Evolutionary conservation across 164 flowering plant genomes (phyloP).

Genomic region (Kingdonia uniflora): DNA sequence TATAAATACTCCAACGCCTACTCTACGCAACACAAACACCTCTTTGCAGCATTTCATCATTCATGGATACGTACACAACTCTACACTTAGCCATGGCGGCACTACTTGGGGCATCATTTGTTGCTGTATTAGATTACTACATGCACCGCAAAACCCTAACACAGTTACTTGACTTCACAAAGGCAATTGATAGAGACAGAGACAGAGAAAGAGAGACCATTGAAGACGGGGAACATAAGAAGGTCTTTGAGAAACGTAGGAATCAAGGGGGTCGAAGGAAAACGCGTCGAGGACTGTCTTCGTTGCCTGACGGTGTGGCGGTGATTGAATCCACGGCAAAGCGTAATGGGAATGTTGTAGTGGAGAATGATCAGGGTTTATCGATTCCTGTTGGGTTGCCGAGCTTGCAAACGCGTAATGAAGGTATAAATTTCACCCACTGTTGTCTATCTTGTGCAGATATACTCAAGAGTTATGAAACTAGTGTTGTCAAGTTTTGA

Average conservation of each 20-base stretch:
- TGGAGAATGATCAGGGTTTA: conserved; percentile 16
- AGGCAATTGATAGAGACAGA: conserved; percentile 50
- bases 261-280: conserved; percentile 22
- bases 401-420: conserved; percentile 52
- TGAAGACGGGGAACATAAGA: conserved; percentile 24
- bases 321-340: too few species aligned
- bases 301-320: too few species aligned
- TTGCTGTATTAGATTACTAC: conserved; percentile 82
- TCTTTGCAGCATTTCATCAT: too few species aligned
- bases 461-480: too few species aligned
- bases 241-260: conserved; percentile 30
- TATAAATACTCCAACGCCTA: too few species aligned
- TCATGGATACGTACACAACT: conserved; percentile 62
- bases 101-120: conserved; percentile 74
- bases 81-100: conserved; percentile 90
- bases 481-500: too few species aligned
- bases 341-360: conserved; percentile 30
- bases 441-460: too few species aligned
- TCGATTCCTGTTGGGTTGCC: conserved; percentile 81
- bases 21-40: too few species aligned
- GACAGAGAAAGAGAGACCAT: conserved; percentile 27
- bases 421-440: too few species aligned
- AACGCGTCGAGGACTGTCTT: conserved; percentile 21
- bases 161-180: conserved; percentile 75
- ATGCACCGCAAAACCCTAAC: conserved; percentile 81